Conservation (phyloP, 2,329 filamentous ascomycete genomes). For the Alternaria hordeiaustralica region DNA sequence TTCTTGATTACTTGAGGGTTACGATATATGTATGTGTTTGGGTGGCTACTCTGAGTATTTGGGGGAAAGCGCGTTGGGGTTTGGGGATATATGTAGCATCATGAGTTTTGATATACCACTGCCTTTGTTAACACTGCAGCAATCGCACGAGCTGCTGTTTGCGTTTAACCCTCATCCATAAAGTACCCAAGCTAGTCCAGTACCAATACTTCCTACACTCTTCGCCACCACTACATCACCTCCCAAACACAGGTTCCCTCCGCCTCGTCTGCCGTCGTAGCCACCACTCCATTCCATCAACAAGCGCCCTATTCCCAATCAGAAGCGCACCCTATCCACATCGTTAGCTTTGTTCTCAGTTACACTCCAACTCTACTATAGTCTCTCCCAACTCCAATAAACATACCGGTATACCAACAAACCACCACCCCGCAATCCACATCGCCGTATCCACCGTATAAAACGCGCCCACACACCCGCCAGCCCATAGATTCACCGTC, state of each 20-base stretch:
- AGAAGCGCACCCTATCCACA: not conserved
- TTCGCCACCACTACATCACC: not conserved
- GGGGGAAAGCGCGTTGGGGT: not conserved
- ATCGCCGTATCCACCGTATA: not conserved
- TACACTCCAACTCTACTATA: too few relatives aligned
- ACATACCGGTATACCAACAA: slow-evolving; percentile 5
- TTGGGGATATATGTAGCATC: not conserved
- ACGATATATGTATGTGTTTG: not conserved
- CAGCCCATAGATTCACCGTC: not conserved
- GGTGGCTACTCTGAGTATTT: not conserved
- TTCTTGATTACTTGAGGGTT: not conserved
- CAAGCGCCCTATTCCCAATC: not conserved
- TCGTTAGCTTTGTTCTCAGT: not conserved
- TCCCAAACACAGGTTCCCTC: not conserved
- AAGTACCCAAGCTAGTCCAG: not conserved
- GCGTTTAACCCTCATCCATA: not conserved
- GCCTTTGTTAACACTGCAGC: not conserved
- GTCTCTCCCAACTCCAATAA: not conserved
- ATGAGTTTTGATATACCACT: not conserved
- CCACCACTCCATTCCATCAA: not conserved
- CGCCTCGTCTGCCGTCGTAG: not conserved
- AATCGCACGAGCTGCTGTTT: not conserved
- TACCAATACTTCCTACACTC: not conserved
- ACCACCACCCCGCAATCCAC: slow-evolving; percentile 7
- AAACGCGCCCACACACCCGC: not conserved